Evolutionary conservation across 2,329 filamentous ascomycete species (phyloP).

Genomic region (Didymella arachidicola): DNA sequence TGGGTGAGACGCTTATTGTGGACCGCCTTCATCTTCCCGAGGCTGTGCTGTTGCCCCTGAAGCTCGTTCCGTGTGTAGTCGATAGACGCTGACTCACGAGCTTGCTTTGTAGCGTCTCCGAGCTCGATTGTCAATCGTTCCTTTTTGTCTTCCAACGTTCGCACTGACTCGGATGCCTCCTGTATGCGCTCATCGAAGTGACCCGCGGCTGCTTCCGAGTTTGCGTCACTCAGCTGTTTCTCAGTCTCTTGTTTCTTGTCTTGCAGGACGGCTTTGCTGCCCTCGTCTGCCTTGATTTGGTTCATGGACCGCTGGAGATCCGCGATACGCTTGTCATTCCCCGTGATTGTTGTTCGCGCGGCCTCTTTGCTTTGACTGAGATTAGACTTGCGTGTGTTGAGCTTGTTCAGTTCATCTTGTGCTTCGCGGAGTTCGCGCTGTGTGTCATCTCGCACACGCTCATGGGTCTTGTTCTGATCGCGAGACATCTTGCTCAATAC

Average conservation of each 20-base stretch:
- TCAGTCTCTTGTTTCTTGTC: slow-evolving; percentile 75
- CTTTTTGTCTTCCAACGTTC: slow-evolving; percentile 73
- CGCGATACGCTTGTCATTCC: slow-evolving; percentile 74
- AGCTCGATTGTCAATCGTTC: slow-evolving; percentile 80
- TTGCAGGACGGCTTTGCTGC: slow-evolving; percentile 78
- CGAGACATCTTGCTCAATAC: slow-evolving; percentile 75
- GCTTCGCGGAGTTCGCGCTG: slow-evolving; percentile 76
- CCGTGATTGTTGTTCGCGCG: slow-evolving; percentile 74
- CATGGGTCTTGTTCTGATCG: slow-evolving; percentile 81
- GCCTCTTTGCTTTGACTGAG: slow-evolving; percentile 77
- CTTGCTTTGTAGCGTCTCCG: slow-evolving; percentile 79
- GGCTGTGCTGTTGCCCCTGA: slow-evolving; percentile 73
- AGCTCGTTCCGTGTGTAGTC: slow-evolving; percentile 84
- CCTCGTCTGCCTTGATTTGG: slow-evolving; percentile 84
- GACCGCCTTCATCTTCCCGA: slow-evolving; percentile 79
- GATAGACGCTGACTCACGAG: slow-evolving; percentile 82
- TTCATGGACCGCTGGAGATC: slow-evolving; percentile 73
- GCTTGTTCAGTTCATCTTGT: slow-evolving; percentile 73
- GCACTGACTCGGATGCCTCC: slow-evolving; percentile 69
- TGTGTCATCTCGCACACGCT: slow-evolving; percentile 75
- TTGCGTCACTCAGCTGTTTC: slow-evolving; percentile 66
- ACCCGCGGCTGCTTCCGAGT: slow-evolving; percentile 67
- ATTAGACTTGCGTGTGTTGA: slow-evolving; percentile 76
- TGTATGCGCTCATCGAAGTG: slow-evolving; percentile 76
- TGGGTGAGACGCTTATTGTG: slow-evolving; percentile 74